A percentile compares a stretch with the other conserved stretches of the same genome.
Conservation (phyloP, 129 eudicot species). For the Solidago caesia region DNA sequence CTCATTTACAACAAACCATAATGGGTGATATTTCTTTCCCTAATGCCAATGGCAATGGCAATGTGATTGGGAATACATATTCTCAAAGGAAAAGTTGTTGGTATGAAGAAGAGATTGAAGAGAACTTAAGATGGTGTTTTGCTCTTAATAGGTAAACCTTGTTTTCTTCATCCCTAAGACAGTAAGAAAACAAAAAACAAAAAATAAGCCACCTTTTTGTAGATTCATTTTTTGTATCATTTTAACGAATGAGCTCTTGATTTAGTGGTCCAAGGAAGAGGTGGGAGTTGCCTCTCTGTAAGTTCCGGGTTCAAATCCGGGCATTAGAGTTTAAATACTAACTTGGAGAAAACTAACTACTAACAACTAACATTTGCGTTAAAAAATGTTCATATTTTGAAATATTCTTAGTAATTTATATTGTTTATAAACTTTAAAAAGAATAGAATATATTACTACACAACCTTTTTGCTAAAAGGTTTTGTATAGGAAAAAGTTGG, state of each 20-base stretch:
- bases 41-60: constrained; percentile 28
- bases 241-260: no score
- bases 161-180: not conserved
- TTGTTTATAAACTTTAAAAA: not conserved
- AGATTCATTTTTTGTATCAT: not conserved
- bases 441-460: not conserved
- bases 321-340: no score
- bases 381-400: no score
- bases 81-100: constrained; percentile 78
- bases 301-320: no score
- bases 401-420: not conserved
- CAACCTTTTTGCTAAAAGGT: constrained; percentile 34
- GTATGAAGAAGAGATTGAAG: constrained; percentile 86
- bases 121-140: constrained; percentile 80
- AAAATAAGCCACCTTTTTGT: not conserved
- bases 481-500: constrained; percentile 34
- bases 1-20: not conserved
- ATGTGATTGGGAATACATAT: constrained; percentile 37
- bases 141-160: constrained; percentile 59
- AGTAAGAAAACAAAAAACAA: no score
- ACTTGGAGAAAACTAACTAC: no score
- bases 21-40: constrained; percentile 74
- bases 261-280: no score
- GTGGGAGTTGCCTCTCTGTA: no score
- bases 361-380: no score